These are phyloP conservation scores for Salix koriyanagi DNA, from an alignment of 345 rosid species.

Conservation along the genomic window DNA sequence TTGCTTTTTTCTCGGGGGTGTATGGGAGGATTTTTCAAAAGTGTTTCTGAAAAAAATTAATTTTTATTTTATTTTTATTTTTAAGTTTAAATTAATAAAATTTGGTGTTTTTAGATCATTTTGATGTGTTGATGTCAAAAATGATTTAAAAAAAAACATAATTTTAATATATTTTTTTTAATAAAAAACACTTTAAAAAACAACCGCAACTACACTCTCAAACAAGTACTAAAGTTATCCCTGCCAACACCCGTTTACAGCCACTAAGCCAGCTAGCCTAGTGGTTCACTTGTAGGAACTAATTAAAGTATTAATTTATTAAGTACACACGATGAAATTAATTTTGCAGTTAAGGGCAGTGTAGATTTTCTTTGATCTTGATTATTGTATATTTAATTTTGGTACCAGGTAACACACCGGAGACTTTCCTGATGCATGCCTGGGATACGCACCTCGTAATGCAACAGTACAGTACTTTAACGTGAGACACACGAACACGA, in stretches of 20 bases:
- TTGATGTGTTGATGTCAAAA: too few species aligned
- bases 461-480: not conserved
- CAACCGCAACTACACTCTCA: rapidly evolving
- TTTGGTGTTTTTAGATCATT: too few species aligned
- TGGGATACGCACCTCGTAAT: not conserved
- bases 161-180: too few species aligned
- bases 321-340: not conserved
- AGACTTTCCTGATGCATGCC: not conserved
- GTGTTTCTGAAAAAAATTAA: too few species aligned
- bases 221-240: not conserved
- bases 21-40: too few species aligned
- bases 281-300: not conserved
- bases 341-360: not conserved
- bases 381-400: not conserved
- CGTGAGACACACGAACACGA: not conserved
- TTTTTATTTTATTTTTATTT: too few species aligned
- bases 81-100: too few species aligned
- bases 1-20: not conserved
- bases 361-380: not conserved
- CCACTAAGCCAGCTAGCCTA: not conserved
- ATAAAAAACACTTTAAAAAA: rapidly evolving
- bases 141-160: too few species aligned
- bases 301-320: not conserved
- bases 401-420: not conserved
- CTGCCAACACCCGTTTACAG: not conserved